Base-by-base conservation (phyloP, 192 early-diverging fungal species). In the Glomus cerebriforme region DNA sequence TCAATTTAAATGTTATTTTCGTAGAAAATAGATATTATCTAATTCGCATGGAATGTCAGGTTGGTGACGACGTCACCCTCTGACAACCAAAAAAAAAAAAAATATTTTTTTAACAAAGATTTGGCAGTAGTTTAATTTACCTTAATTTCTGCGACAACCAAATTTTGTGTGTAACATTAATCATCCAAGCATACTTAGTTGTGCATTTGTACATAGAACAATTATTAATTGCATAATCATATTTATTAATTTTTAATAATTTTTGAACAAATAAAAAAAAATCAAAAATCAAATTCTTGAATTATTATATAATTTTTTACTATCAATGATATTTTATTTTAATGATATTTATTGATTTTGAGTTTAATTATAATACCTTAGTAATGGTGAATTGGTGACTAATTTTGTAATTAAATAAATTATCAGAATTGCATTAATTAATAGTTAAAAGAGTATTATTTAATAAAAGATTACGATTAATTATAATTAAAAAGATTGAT, bases 131-230 rank as follows among this genome's bases (percentile, higher is more conserved):
- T 65, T 31, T 27, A 65, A 65, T 65, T 65, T 65, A 65, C 63
- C 63, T 65, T 27, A 65, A 31, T 65, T 65, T 19, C 17, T 54
- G 49, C 49, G 49, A 54, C 49, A 17, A 54, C 19, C 49, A 54
- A 54, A 54, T 22, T 43, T 54, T 54, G 49, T 54, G 49, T 54
- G 49, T 54, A 54, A 54, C 49, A 54, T 54, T 54, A 54, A 54
- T 54, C 49, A 54, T 54, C 49, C 49, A 65, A 17, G 27, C 26
- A 29, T 31, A 65, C 63, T 26, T 65, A 65, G 63, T 31, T 31
- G 10, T 65, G 63, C 63, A 65, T 65, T 65, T 65, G 63, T 65
- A 65, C 31, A 65, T 65, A 65, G 63, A 65, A 29, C 63, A 65
- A 22, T 54, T 54, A 54, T 65, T 31, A 65, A 31, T 65, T 31